A percentile compares a stretch with the other conserved stretches of the same genome.
Conservation (phyloP, 768 basidiomycete genomes). For the Gloeophyllum trabeum region DNA sequence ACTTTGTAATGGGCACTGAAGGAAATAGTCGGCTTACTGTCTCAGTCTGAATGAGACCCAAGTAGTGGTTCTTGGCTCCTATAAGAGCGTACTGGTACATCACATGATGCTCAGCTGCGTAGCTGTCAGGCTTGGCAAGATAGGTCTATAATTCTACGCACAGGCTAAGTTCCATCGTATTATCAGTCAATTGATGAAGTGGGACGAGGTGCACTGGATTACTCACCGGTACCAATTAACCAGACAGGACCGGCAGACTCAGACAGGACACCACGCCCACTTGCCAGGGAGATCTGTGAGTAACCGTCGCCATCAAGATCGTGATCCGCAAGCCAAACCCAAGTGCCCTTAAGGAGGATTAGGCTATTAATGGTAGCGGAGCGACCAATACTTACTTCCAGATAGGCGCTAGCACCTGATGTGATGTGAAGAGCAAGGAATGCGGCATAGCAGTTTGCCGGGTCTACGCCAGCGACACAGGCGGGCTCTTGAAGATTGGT, state of each 20-base stretch:
- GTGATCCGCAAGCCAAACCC: slow-evolving; percentile 79
- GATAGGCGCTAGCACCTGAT: slow-evolving; percentile 24
- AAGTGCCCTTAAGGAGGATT: slow-evolving; percentile 44
- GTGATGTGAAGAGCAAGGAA: slow-evolving; percentile 57
- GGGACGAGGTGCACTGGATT: not conserved
- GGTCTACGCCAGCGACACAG: slow-evolving; percentile 20
- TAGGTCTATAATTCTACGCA: too few relatives aligned
- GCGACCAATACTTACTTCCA: slow-evolving; percentile 59
- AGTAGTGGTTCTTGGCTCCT: slow-evolving; percentile 53
- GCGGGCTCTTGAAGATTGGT: slow-evolving; percentile 20
- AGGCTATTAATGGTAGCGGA: slow-evolving; percentile 2
- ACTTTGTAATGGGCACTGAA: not conserved
- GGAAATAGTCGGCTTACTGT: slow-evolving; percentile 30
- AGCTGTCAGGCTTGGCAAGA: too few relatives aligned
- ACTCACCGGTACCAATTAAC: slow-evolving; percentile 60
- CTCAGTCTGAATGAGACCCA: slow-evolving; percentile 69
- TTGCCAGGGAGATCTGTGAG: slow-evolving; percentile 42
- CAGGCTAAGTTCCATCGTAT: too few relatives aligned
- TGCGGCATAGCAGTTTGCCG: slow-evolving; percentile 43
- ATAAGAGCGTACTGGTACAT: slow-evolving; percentile 62
- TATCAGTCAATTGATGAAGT: not conserved
- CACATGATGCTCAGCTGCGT: slow-evolving; percentile 53
- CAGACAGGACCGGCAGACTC: slow-evolving; percentile 71
- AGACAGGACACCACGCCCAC: slow-evolving; percentile 65
- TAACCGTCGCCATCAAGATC: slow-evolving; percentile 46